phyloP scores from a whole-genome alignment of 495 filamentous ascomycete genomes.

The Xylaria acuta region DNA sequence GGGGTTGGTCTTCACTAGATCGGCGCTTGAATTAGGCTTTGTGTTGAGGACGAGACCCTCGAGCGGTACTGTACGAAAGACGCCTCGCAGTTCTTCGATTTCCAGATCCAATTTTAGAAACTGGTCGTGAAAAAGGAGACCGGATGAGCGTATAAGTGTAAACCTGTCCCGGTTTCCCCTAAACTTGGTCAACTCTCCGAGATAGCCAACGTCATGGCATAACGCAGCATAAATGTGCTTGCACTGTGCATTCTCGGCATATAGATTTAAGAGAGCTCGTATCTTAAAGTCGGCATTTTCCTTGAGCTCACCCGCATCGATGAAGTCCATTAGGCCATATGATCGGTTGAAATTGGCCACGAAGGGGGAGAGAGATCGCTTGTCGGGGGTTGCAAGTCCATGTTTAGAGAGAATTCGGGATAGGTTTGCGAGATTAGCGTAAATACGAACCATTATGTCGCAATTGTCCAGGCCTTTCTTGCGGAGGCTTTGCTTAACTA shows the following conservation, averaged over 20 bases:
- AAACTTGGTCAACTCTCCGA: conserved; percentile 61
- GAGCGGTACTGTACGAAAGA: conserved; percentile 51
- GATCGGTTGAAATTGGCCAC: conserved; percentile 65
- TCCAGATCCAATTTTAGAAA: conserved; percentile 43
- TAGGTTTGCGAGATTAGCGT: conserved; percentile 62
- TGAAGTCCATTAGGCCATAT: conserved; percentile 64
- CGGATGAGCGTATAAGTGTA: conserved; percentile 57
- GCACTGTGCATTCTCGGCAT: conserved; percentile 66
- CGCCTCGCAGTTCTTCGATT: conserved; percentile 51
- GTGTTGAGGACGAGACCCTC: conserved; percentile 17
- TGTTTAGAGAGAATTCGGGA: conserved; percentile 58
- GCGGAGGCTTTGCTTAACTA: conserved; percentile 57
- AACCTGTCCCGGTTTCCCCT: conserved; percentile 48
- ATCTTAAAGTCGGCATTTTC: conserved; percentile 68
- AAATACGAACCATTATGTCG: conserved; percentile 66
- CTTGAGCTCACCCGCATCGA: conserved; percentile 67
- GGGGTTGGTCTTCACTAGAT: conserved; percentile 16
- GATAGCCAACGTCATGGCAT: conserved; percentile 68
- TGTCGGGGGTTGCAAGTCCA: conserved; percentile 56
- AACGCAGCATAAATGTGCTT: conserved; percentile 70
- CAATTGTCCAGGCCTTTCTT: conserved; percentile 55
- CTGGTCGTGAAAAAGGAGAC: conserved; percentile 38
- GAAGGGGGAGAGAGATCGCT: conserved; percentile 60
- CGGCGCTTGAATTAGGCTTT: not conserved
- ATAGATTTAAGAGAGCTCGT: conserved; percentile 56